phyloP scores from a whole-genome alignment of 1,284 basidiomycete genomes.

The Pseudozyma hubeiensis region DNA sequence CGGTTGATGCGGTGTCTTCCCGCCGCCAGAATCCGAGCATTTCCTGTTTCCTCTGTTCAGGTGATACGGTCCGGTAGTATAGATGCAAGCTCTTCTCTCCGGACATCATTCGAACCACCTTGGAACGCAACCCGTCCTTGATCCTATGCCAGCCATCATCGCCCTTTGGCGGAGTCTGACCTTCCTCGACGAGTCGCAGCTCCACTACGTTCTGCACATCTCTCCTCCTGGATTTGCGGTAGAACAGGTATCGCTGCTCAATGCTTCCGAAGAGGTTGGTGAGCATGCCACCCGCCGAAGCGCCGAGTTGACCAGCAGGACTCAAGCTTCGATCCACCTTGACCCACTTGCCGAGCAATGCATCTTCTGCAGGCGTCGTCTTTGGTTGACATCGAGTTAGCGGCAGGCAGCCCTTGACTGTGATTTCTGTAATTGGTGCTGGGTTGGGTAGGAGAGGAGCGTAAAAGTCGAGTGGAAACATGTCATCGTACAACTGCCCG shows the following conservation, averaged over 20 bases:
- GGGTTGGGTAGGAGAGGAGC: conserved; percentile 58
- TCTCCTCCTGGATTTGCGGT: conserved; percentile 42
- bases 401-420: conserved; percentile 78
- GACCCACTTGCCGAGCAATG: conserved; percentile 87
- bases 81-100: conserved; percentile 44
- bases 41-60: conserved; percentile 8
- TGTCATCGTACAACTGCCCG: conserved; percentile 25
- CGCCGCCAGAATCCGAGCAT: conserved; percentile 20
- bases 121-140: conserved; percentile 44
- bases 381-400: conserved; percentile 76
- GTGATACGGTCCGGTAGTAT: conserved; percentile 43
- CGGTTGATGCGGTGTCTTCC: background rate
- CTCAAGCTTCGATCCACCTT: conserved; percentile 82
- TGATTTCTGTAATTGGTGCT: conserved; percentile 76
- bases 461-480: conserved; percentile 57
- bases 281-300: conserved; percentile 20
- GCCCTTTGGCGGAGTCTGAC: conserved; percentile 25
- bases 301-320: conserved; percentile 69
- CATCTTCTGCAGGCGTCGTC: conserved; percentile 79
- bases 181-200: conserved; percentile 44
- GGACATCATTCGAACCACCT: conserved; percentile 27
- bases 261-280: conserved; percentile 41
- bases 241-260: conserved; percentile 59
- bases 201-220: conserved; percentile 57
- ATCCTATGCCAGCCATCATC: conserved; percentile 54